These are phyloP conservation scores for Saccharomyces paradoxus DNA, from an alignment of 805 yeast species.

Conservation along the genomic window DNA sequence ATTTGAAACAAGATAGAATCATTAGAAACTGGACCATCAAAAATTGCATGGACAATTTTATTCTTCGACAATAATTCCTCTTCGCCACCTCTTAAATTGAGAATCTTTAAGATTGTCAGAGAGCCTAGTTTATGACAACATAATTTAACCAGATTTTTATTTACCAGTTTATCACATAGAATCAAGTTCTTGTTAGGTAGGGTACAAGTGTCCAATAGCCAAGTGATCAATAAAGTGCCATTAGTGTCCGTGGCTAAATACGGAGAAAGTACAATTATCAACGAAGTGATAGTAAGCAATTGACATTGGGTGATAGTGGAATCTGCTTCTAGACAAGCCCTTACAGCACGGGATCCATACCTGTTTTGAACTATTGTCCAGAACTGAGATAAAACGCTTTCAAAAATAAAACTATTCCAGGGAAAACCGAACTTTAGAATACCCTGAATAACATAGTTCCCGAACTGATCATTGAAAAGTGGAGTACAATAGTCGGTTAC, in stretches of 20 bases:
- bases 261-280: slow-evolving; percentile 70
- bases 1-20: slow-evolving; percentile 35
- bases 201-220: slow-evolving; percentile 85
- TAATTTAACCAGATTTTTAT: slow-evolving; percentile 52
- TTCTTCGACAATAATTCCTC: slow-evolving; percentile 40
- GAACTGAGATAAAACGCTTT: slow-evolving; percentile 68
- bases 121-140: slow-evolving; percentile 81
- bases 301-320: slow-evolving; percentile 55
- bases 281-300: slow-evolving; percentile 60
- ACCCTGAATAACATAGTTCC: slow-evolving; percentile 92
- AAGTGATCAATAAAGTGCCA: slow-evolving; percentile 82
- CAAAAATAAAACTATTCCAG: slow-evolving; percentile 82
- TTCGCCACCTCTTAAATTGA: slow-evolving; percentile 60
- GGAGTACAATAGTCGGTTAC: slow-evolving; percentile 77
- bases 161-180: slow-evolving; percentile 53
- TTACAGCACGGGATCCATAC: slow-evolving; percentile 89
- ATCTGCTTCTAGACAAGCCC: slow-evolving; percentile 84
- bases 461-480: slow-evolving; percentile 88
- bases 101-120: slow-evolving; percentile 68
- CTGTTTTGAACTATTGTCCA: slow-evolving; percentile 78
- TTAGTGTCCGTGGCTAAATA: slow-evolving; percentile 75
- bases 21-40: slow-evolving; percentile 40
- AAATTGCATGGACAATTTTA: slow-evolving; percentile 54
- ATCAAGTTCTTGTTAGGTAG: slow-evolving; percentile 57
- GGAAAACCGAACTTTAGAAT: slow-evolving; percentile 86